phyloP scores from a whole-genome alignment of 202 grass and related monocot species.

The Elaeis oleifera region DNA sequence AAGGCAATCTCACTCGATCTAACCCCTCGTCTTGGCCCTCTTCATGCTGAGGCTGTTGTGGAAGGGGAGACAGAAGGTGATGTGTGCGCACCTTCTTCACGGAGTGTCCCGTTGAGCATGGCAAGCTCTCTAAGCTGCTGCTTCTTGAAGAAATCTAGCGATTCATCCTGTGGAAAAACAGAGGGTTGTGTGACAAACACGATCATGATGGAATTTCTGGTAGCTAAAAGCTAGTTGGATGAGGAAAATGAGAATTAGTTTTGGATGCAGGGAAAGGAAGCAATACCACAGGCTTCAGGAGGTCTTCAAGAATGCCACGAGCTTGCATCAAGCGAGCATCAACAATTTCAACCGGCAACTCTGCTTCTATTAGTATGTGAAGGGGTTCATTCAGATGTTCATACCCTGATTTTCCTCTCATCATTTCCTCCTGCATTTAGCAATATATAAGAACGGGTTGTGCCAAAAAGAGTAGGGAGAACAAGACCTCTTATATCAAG shows the following conservation, averaged over 20 bases:
- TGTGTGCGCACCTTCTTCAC: conserved; percentile 5
- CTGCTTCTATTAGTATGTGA: conserved; percentile 92
- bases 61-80: conserved; percentile 11
- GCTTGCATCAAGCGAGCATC: conserved; percentile 86
- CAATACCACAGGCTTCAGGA: conserved; percentile 85
- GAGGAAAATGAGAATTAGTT: no score
- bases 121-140: conserved; percentile 20
- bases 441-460: no score
- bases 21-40: conserved; percentile 13
- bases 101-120: conserved; percentile 12
- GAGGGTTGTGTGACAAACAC: no score
- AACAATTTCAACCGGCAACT: conserved; percentile 88
- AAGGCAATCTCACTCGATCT: neutral
- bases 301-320: conserved; percentile 77
- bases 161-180: conserved; percentile 6
- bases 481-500: no score
- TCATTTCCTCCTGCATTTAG: conserved; percentile 73
- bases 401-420: conserved; percentile 92
- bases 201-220: no score
- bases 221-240: no score
- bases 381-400: conserved; percentile 99
- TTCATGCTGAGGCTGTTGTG: conserved; percentile 17
- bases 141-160: conserved; percentile 17
- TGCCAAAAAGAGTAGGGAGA: no score
- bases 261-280: no score